phyloP scores from a whole-genome alignment of 2,329 filamentous ascomycete genomes.

The Coniella lustricola region DNA sequence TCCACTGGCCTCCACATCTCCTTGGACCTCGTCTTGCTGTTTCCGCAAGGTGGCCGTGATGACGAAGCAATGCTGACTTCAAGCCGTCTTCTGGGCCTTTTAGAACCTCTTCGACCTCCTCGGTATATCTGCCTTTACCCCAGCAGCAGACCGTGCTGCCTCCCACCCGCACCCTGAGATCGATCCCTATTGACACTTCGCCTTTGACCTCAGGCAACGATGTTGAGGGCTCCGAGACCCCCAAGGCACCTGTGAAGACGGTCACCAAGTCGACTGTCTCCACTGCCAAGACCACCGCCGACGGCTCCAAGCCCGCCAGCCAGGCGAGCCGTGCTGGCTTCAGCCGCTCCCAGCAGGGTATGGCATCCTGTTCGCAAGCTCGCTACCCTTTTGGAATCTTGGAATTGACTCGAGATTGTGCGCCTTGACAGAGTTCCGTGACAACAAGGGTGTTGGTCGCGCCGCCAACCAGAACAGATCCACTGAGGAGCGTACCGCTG shows the following conservation, averaged over 20 bases:
- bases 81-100: constrained; percentile 14
- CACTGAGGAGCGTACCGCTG: constrained; percentile 58
- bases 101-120: constrained; percentile 98
- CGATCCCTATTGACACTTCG: constrained; percentile 6
- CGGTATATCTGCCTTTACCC: constrained; percentile 54
- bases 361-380: constrained; percentile 27
- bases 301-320: constrained; percentile 62
- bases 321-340: constrained; percentile 45
- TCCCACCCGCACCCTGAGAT: neutral
- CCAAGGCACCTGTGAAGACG: constrained; percentile 76
- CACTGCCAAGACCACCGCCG: constrained; percentile 77
- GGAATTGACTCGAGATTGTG: constrained; percentile 16
- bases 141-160: constrained; percentile 18
- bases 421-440: constrained; percentile 72
- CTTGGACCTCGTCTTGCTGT: neutral
- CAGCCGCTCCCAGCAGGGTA: constrained; percentile 82
- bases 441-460: constrained; percentile 77
- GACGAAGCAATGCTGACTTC: constrained; percentile 7
- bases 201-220: constrained; percentile 45
- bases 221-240: constrained; percentile 62
- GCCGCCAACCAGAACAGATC: constrained; percentile 76
- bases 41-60: neutral
- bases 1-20: neutral
- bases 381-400: neutral
- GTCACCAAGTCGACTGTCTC: constrained; percentile 76